Percentiles rank a stretch among this genome's conserved stretches.
phyloP scores from a whole-genome alignment of 192 early-diverging fungal genomes.

The Podila epicladia region DNA sequence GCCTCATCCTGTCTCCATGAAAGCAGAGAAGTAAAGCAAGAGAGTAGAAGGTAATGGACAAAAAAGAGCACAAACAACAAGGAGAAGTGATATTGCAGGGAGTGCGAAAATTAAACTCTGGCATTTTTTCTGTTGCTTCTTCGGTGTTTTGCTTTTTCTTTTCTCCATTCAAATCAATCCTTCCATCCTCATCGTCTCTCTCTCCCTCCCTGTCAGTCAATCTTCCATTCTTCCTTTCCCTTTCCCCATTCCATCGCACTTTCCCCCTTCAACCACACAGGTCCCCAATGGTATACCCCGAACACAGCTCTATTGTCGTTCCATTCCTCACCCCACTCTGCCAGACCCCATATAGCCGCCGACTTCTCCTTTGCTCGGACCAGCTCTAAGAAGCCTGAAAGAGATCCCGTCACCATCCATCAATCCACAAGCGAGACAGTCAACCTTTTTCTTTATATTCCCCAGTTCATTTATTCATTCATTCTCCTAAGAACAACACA shows the following conservation, averaged over 20 bases:
- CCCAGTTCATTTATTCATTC: not conserved
- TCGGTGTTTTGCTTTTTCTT: not conserved
- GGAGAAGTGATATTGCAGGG: too few relatives aligned
- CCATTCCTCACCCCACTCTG: conserved; percentile 46
- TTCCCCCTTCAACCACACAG: conserved; percentile 4
- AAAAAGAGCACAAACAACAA: too few relatives aligned
- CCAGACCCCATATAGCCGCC: conserved; percentile 19
- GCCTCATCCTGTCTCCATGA: too few relatives aligned
- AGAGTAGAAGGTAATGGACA: too few relatives aligned
- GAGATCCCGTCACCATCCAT: conserved; percentile 22
- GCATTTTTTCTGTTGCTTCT: too few relatives aligned
- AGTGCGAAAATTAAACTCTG: too few relatives aligned
- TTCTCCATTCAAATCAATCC: not conserved
- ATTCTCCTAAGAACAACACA: not conserved
- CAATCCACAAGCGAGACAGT: not conserved
- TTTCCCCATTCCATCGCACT: not conserved
- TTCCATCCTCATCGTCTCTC: not conserved
- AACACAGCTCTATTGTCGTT: conserved; percentile 19
- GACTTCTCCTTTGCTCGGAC: conserved; percentile 2
- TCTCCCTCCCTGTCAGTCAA: not conserved
- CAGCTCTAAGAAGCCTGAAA: not conserved
- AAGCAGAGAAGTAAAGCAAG: too few relatives aligned
- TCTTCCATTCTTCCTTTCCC: not conserved
- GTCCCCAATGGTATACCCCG: conserved; percentile 44
- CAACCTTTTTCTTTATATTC: not conserved